A percentile compares a stretch with the other conserved stretches of the same genome.
Conservation (phyloP, 1,284 basidiomycete species). For the Trametes pubescens region DNA sequence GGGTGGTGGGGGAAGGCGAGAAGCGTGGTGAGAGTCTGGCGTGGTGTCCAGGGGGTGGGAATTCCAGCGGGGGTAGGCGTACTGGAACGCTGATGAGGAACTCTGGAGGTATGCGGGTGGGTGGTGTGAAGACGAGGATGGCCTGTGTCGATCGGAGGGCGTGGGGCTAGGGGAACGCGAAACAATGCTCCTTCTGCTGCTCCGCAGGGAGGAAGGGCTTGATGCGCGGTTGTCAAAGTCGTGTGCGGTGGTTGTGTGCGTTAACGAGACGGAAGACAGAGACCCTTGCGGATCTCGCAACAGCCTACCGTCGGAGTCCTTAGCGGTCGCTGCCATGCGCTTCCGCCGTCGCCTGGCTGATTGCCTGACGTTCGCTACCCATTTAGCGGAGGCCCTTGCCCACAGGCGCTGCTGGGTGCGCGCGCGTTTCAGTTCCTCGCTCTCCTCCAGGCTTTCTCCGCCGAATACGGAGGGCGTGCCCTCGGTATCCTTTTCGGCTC, state of each 20-base stretch:
- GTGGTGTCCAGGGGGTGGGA: conserved; percentile 19
- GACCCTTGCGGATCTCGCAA: conserved; percentile 27
- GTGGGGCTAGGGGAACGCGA: conserved; percentile 26
- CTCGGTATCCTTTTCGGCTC: conserved; percentile 43
- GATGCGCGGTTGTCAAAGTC: conserved; percentile 15
- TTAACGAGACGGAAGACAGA: conserved; percentile 33
- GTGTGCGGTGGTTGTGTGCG: conserved; percentile 17
- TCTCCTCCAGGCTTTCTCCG: conserved; percentile 43
- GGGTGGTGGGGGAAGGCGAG: conserved; percentile 9
- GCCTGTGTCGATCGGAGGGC: conserved; percentile 4
- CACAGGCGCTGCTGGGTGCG: conserved; percentile 64
- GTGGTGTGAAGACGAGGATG: conserved; percentile 14
- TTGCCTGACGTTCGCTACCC: conserved; percentile 66
- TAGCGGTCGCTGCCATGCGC: conserved; percentile 24
- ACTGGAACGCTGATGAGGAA: conserved; percentile 8
- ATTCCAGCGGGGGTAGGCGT: conserved; percentile 9
- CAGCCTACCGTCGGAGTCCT: conserved; percentile 28
- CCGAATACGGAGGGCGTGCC: conserved; percentile 48
- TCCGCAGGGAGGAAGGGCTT: conserved; percentile 17
- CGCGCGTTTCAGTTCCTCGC: conserved; percentile 50
- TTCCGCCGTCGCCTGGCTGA: conserved; percentile 61
- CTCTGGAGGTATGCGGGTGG: conserved; percentile 34
- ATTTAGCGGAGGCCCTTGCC: conserved; percentile 67
- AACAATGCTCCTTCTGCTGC: conserved; percentile 3
- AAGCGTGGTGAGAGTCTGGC: conserved; percentile 12